Percentiles rank a stretch among this genome's conserved stretches.
phyloP scores from a whole-genome alignment of 768 basidiomycete genomes.

The Rhizopogon vesiculosus region DNA sequence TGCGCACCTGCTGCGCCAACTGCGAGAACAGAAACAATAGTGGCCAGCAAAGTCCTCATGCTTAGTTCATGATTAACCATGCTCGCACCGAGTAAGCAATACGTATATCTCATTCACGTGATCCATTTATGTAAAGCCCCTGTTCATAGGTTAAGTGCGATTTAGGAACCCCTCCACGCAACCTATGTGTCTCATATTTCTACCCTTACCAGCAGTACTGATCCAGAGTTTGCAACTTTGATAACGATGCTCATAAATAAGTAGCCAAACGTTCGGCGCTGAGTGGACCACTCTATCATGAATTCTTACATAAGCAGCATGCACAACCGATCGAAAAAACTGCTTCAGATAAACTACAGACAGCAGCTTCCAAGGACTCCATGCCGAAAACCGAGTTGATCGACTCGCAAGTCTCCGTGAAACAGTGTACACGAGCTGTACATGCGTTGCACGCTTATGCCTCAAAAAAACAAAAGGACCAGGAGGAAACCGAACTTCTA shows the following conservation, averaged over 20 bases:
- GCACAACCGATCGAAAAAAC: not conserved
- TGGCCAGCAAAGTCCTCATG: not conserved
- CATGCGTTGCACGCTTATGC: slow-evolving; percentile 74
- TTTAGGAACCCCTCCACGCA: too few relatives aligned
- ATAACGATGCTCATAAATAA: too few relatives aligned
- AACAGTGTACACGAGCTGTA: slow-evolving; percentile 76
- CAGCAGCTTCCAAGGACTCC: not conserved
- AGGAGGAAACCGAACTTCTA: slow-evolving; percentile 71
- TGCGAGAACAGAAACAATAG: not conserved
- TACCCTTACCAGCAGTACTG: too few relatives aligned
- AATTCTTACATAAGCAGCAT: not conserved
- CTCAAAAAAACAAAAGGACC: slow-evolving; percentile 54
- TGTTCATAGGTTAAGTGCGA: too few relatives aligned
- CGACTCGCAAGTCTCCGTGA: slow-evolving; percentile 61
- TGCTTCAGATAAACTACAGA: not conserved
- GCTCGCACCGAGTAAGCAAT: too few relatives aligned
- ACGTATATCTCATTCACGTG: not conserved
- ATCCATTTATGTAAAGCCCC: not conserved
- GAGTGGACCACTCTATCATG: not conserved
- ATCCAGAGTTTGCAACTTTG: too few relatives aligned
- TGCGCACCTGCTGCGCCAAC: not conserved
- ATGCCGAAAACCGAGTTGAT: slow-evolving; percentile 56
- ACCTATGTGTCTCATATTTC: too few relatives aligned
- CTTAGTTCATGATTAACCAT: not conserved
- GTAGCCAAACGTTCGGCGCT: not conserved